Conservation (phyloP, 208 protist species). For the Leishmania tropica region DNA sequence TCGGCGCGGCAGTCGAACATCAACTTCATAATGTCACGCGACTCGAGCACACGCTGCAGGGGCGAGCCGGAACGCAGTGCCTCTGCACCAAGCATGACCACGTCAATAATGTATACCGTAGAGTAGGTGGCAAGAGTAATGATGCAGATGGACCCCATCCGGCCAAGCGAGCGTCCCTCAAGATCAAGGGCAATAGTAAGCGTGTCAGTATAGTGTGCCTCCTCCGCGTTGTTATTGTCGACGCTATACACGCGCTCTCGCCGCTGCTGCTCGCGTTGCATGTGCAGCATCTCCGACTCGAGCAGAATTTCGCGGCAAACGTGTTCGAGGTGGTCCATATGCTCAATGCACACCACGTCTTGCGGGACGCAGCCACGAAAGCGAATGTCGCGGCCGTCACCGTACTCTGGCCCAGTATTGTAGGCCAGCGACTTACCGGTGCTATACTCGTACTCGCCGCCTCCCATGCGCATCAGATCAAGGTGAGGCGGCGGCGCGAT, state of each 20-base stretch:
- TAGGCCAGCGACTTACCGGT: neutral
- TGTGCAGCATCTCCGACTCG: slow-evolving; percentile 9
- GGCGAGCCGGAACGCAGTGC: slow-evolving; percentile 22
- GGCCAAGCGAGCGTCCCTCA: slow-evolving; percentile 50
- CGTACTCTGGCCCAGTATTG: slow-evolving; percentile 4
- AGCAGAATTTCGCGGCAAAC: slow-evolving; percentile 17
- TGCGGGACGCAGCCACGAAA: slow-evolving; percentile 17
- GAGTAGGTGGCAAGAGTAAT: slow-evolving; percentile 62
- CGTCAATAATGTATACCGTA: slow-evolving; percentile 60
- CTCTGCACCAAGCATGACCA: slow-evolving; percentile 43
- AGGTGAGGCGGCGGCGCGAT: neutral
- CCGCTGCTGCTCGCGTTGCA: slow-evolving; percentile 9
- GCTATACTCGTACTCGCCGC: slow-evolving; percentile 17
- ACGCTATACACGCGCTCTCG: slow-evolving; percentile 5
- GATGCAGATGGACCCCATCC: slow-evolving; percentile 52
- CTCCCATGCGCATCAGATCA: neutral
- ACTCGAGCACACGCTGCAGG: slow-evolving; percentile 45
- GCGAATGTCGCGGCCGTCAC: neutral
- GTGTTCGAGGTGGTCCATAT: slow-evolving; percentile 12
- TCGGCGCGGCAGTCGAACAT: slow-evolving; percentile 77
- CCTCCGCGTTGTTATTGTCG: neutral
- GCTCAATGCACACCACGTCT: slow-evolving; percentile 21
- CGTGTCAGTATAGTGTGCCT: slow-evolving; percentile 17
- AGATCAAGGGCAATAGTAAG: slow-evolving; percentile 54
- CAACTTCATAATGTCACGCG: slow-evolving; percentile 43